Conservation (phyloP, 2,329 filamentous ascomycete species). For the Chaetomiaceae sp. region DNA sequence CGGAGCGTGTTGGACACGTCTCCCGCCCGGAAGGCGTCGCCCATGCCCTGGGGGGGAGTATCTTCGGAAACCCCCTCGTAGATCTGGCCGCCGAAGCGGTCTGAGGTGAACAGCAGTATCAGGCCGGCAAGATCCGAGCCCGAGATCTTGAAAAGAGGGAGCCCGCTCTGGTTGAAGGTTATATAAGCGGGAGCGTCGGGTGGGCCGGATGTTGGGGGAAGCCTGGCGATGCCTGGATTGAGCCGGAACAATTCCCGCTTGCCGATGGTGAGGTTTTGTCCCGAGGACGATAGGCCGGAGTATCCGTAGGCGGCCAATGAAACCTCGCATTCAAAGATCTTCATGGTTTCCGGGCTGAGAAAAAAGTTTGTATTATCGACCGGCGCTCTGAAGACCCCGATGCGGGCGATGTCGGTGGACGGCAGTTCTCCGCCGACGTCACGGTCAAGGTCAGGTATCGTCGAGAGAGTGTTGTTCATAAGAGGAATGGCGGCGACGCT, state of each 20-base stretch:
- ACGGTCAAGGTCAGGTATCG: too few species aligned
- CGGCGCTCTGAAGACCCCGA: constrained; percentile 10
- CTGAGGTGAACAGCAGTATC: constrained; percentile 1
- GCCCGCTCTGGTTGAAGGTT: neutral
- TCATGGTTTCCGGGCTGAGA: neutral
- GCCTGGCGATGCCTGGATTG: neutral
- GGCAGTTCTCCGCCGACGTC: too few species aligned
- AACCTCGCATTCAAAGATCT: constrained; percentile 18
- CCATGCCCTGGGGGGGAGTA: constrained; percentile 1
- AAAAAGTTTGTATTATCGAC: neutral
- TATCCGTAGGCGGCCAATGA: constrained; percentile 14
- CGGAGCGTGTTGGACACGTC: constrained; percentile 6
- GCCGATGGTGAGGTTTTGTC: neutral
- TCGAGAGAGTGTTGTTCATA: neutral
- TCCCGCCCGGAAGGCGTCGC: constrained; percentile 9
- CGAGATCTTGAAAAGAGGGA: neutral
- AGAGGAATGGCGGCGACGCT: constrained; percentile 3
- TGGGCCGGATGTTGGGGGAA: neutral
- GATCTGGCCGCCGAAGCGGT: constrained; percentile 13
- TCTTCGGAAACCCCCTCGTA: constrained; percentile 5
- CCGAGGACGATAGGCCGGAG: constrained; percentile 9
- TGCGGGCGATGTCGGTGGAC: constrained; percentile 6
- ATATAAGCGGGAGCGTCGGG: neutral
- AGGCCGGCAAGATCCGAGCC: constrained; percentile 9
- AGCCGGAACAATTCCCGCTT: neutral